Percentiles rank a stretch among this genome's conserved stretches.
Conservation (phyloP, 768 basidiomycete genomes). For the Rhizopogon roseolus region DNA sequence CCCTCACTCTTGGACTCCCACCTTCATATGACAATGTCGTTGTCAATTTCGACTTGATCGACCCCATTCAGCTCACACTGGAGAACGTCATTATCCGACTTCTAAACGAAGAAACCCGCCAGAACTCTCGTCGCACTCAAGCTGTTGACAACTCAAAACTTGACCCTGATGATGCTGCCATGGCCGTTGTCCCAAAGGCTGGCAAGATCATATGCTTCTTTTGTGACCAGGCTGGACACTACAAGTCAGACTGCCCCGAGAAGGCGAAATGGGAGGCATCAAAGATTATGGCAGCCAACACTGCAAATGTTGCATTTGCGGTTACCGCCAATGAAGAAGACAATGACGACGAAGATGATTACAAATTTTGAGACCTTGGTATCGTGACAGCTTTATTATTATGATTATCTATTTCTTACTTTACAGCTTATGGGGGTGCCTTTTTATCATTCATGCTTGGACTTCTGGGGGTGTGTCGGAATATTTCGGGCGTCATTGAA, state of each 20-base stretch:
- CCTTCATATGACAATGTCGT: conserved; percentile 9
- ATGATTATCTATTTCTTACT: no score
- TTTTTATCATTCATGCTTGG: no score
- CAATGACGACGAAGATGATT: no score
- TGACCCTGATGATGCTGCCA: no score
- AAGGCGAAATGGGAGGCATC: background rate
- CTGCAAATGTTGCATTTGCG: no score
- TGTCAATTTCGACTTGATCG: conserved; percentile 10
- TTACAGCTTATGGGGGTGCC: no score
- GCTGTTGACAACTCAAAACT: background rate
- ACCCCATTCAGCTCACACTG: conserved; percentile 7
- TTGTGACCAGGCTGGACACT: background rate
- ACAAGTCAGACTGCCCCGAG: background rate
- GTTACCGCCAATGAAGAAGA: no score
- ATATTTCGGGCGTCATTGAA: no score
- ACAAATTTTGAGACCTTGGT: no score
- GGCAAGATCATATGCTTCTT: background rate
- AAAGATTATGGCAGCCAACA: no score
- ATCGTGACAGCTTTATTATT: no score
- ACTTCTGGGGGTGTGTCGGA: no score
- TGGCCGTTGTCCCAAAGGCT: background rate
- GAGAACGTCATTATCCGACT: conserved; percentile 13
- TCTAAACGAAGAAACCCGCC: conserved; percentile 14
- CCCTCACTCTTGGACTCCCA: conserved; percentile 20
- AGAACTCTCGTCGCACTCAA: conserved; percentile 4